Base-by-base conservation (phyloP, 2,329 filamentous ascomycete species). In the Paraphoma sp. region DNA sequence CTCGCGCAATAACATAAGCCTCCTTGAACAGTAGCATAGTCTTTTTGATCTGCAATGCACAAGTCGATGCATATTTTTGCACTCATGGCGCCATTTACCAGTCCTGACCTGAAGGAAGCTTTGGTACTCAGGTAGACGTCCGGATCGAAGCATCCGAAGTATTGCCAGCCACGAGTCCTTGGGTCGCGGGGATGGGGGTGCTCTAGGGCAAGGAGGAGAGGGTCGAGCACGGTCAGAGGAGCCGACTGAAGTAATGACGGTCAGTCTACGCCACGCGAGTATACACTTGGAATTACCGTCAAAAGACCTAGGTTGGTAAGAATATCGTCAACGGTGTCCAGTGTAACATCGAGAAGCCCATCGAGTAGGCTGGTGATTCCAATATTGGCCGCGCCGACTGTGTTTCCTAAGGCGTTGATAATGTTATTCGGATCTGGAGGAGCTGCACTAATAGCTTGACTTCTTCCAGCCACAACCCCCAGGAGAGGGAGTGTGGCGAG, bases 171-270 rank as follows among this genome's bases (percentile, higher is more conserved):
- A 14, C 40, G 51, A 16, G 23, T 31, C n/a, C 44, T 23, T 2
- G 55, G 55, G 28, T 57, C 55, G 28, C 42, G 51, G 14, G 55
- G 48, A 41, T 57, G 47, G 30, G 55, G 51, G 28, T 53, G 43
- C 17, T 54, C 29, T 4, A 48, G 14, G 10, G 47, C 30, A 6
- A 38, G 16, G 5, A 54, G 12, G 9, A 54, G 44, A 1, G 38
- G 33, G 33, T 57, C 51, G 2, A 49, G 31, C 4, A 51, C 23
- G 9, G 23, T n/a, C 0, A 51, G 11, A 9, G 47, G 47, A 30
- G 18, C 14, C 5, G 46, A 23, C 54, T 56, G 18, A 7, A 30
- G 6, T 36, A 36, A 36, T 14, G 12, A 1, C 16, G 4, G 16
- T 56, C 33, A 53, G 49, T 7, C 33, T 10, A 14, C 17, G 10